Base-by-base conservation (phyloP, 495 filamentous ascomycete genomes). In the Penicillium lividum region DNA sequence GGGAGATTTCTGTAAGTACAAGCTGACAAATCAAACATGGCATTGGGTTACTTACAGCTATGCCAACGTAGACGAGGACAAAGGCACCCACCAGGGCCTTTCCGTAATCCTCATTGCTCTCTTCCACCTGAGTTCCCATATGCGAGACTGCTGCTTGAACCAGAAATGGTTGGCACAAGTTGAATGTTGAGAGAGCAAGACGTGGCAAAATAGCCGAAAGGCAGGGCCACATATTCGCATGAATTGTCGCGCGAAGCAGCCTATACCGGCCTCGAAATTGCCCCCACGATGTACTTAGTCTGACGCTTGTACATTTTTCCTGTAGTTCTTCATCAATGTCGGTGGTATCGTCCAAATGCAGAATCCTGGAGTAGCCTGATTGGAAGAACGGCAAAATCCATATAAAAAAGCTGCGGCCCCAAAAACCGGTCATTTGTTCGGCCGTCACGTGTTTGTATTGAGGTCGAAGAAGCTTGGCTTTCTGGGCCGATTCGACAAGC, bases 151-250 rank as follows among this genome's bases (percentile, higher is more conserved):
- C 16, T 5, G 43, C 30, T 18, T 29, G 38, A 22, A 56, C 36
- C 29, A 56, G 30, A 48, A 56, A 56, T 22, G 53, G 53, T 27
- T 56, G 53, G 25, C 42, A 45, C 16, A 56, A 56, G 10, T 47
- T 56, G 30, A 56, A 56, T 9, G 15, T 44, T 28, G 27, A 38
- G 29, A 56, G 31, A 22, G 22, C 15, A 8, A 56, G 42, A 16
- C 53, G 53, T 36, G 53, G 53, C 1, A 38, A 18, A 8, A 52
- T 38, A 5, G 50, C 30, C 16, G 18, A 52, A 5, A 52, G 40
- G 8, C 3, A 25, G 22, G 28, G n/a, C 15, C 4, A 25, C 3
- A 25, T 11, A 38, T 52, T 40, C 13, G 50, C 50, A 11, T 4
- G 50, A 22, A 52, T 22, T 1, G 16, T 38, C 18, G 50, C 50